Percentiles rank a stretch among this genome's conserved stretches.
Conservation (phyloP, 2,329 filamentous ascomycete genomes). For the Myriangium duriaei region DNA sequence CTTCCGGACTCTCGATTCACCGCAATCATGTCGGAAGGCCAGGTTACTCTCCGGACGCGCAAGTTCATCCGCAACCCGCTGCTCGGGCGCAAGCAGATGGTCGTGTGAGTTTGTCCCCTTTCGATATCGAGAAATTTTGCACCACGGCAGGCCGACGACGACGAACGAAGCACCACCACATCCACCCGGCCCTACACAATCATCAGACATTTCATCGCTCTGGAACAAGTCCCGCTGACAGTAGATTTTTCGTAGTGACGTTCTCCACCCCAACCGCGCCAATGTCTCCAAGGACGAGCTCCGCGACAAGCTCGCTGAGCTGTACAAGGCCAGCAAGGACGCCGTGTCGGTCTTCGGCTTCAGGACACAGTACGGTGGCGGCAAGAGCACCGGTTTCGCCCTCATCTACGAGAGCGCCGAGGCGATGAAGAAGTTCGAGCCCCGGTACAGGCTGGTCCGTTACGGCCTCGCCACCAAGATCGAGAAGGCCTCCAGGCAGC, state of each 20-base stretch:
- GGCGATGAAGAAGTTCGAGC: slow-evolving; percentile 99
- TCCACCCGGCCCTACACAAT: not conserved
- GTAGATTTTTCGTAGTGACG: slow-evolving; percentile 54
- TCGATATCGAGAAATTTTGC: slow-evolving; percentile 2
- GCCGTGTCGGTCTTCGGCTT: slow-evolving; percentile 97
- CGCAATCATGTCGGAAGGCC: slow-evolving; percentile 74
- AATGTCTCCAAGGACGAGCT: slow-evolving; percentile 99
- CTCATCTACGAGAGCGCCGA: slow-evolving; percentile 97
- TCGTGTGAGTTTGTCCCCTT: slow-evolving; percentile 52
- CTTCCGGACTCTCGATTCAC: slow-evolving; percentile 22
- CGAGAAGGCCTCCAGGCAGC: slow-evolving; percentile 96
- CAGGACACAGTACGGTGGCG: slow-evolving; percentile 97
- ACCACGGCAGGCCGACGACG: slow-evolving; percentile 7
- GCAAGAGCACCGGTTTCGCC: slow-evolving; percentile 98
- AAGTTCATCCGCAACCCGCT: slow-evolving; percentile 99
- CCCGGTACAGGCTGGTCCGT: slow-evolving; percentile 89
- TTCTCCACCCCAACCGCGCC: slow-evolving; percentile 96
- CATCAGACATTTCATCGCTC: not conserved
- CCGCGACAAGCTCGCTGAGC: slow-evolving; percentile 79
- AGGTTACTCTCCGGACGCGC: slow-evolving; percentile 65
- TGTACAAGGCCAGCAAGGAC: slow-evolving; percentile 98
- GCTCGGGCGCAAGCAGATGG: slow-evolving; percentile 98
- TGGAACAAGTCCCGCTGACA: not conserved
- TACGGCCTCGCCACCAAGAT: slow-evolving; percentile 87
- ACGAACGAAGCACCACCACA: not conserved